Conservation (phyloP, 805 yeast species). For the Groenewaldozyma salmanticensis region DNA sequence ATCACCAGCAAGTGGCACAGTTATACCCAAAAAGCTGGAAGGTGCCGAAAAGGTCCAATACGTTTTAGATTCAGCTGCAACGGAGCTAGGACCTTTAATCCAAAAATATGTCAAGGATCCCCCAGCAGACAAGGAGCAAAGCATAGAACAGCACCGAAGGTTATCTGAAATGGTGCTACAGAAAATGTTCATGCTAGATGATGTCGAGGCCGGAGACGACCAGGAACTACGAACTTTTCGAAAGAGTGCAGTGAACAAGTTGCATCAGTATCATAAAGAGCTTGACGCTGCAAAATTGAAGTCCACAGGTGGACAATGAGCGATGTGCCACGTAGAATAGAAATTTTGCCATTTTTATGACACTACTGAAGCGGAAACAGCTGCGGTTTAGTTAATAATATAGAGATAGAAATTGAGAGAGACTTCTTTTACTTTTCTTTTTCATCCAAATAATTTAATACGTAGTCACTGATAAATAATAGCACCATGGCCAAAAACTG, state of each 20-base stretch:
- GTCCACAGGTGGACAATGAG: too few relatives aligned
- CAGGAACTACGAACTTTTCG: conserved; percentile 24
- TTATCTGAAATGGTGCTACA: conserved; percentile 28
- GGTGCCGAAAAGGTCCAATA: conserved; percentile 18
- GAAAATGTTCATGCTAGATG: conserved; percentile 26
- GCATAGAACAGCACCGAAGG: conserved; percentile 23
- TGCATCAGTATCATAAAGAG: conserved; percentile 23
- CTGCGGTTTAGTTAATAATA: too few relatives aligned
- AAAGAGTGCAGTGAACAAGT: conserved; percentile 25
- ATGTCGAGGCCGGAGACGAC: conserved; percentile 25
- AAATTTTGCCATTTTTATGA: too few relatives aligned
- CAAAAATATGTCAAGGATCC: conserved; percentile 14
- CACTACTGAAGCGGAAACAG: too few relatives aligned
- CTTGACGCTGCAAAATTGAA: conserved; percentile 19
- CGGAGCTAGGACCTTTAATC: conserved; percentile 21
- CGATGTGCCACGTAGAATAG: too few relatives aligned
- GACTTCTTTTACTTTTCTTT: too few relatives aligned
- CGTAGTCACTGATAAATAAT: too few relatives aligned
- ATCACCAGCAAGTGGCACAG: conserved; percentile 13
- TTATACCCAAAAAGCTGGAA: not conserved
- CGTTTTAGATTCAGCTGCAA: conserved; percentile 18
- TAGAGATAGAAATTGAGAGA: too few relatives aligned
- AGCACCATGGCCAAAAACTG: too few relatives aligned
- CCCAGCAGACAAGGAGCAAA: conserved; percentile 14
- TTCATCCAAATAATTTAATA: too few relatives aligned